Conservation (phyloP, 2,329 filamentous ascomycete genomes). For the Aspergillus amoenus region DNA sequence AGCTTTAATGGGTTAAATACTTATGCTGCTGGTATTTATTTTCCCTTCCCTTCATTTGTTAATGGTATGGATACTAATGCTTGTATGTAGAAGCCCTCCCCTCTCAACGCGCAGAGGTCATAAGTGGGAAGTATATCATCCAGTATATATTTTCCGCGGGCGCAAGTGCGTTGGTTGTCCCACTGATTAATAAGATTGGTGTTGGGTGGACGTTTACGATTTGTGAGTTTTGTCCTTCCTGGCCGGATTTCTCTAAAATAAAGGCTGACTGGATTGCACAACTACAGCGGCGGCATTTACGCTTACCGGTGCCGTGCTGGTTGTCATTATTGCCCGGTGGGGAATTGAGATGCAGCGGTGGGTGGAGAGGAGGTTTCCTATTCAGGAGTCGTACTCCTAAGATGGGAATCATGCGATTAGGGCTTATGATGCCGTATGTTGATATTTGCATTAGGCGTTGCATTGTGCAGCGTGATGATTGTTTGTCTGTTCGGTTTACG, state of each 20-base stretch:
- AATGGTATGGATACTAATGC: conserved; percentile 46
- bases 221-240: conserved; percentile 38
- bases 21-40: conserved; percentile 49
- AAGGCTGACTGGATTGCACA: background rate
- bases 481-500: background rate
- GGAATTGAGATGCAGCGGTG: conserved; percentile 36
- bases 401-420: background rate
- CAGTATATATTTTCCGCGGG: conserved; percentile 73
- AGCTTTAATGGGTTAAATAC: conserved; percentile 75
- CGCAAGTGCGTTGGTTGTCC: conserved; percentile 69
- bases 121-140: conserved; percentile 76
- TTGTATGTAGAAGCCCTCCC: conserved; percentile 42
- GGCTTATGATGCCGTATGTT: background rate
- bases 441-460: background rate
- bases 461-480: no score
- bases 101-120: conserved; percentile 64
- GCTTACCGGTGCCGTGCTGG: conserved; percentile 28
- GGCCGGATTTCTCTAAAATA: no score
- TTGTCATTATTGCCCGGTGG: conserved; percentile 30
- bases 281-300: conserved; percentile 28
- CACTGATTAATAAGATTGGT: conserved; percentile 69
- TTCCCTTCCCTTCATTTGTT: background rate
- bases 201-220: conserved; percentile 81
- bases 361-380: conserved; percentile 26
- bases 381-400: conserved; percentile 9